Evolutionary conservation across 495 filamentous ascomycete genomes (phyloP).

Genomic region (Talaromyces trachyspermus): DNA sequence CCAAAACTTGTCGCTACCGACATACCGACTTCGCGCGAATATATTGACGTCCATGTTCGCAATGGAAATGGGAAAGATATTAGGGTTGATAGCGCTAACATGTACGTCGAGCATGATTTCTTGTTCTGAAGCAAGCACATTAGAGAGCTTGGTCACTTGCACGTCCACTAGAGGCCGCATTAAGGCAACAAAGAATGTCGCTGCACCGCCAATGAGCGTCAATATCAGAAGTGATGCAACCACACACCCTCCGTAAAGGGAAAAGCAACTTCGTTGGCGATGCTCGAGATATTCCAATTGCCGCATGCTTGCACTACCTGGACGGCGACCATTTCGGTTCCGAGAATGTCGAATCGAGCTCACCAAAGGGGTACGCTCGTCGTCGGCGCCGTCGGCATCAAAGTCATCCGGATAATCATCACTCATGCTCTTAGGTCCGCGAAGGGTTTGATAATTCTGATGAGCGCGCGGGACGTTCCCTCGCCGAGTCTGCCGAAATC

Average conservation of each 20-base stretch:
- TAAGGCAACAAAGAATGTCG: conserved; percentile 81
- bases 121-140: conserved; percentile 87
- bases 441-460: conserved; percentile 34
- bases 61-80: conserved; percentile 77
- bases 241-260: conserved; percentile 72
- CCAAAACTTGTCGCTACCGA: conserved; percentile 71
- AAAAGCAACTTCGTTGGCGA: conserved; percentile 54
- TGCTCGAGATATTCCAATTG: conserved; percentile 71
- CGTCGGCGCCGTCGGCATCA: conserved; percentile 73
- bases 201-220: conserved; percentile 68
- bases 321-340: conserved; percentile 52
- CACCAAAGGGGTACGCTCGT: conserved; percentile 83
- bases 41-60: conserved; percentile 81
- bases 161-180: conserved; percentile 82
- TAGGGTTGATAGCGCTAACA: conserved; percentile 85
- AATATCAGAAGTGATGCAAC: conserved; percentile 67
- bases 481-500: conserved; percentile 28
- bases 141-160: conserved; percentile 66
- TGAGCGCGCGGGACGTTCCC: conserved; percentile 22
- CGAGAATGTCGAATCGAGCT: conserved; percentile 55
- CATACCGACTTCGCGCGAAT: conserved; percentile 85
- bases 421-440: conserved; percentile 43
- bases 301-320: conserved; percentile 53
- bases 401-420: conserved; percentile 58
- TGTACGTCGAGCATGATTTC: conserved; percentile 92